Evolutionary conservation across 345 rosid species (phyloP).

Genomic region (Eucalyptus marginata): DNA sequence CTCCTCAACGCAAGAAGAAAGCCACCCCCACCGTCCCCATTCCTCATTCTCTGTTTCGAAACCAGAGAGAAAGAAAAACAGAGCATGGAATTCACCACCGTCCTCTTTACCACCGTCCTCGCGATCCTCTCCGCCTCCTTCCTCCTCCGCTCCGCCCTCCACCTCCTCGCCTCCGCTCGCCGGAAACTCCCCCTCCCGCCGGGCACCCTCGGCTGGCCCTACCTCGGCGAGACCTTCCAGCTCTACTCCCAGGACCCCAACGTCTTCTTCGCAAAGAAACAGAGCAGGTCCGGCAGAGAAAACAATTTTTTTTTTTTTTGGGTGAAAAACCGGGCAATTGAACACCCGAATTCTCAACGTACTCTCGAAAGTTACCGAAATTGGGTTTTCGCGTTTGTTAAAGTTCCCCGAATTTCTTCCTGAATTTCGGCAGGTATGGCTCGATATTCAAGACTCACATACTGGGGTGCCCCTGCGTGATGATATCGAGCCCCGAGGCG

Average conservation of each 20-base stretch:
- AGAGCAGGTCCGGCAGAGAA: conserved; percentile 8
- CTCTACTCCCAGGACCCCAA: conserved; percentile 45
- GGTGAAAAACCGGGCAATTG: not conserved
- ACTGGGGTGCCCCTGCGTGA: conserved; percentile 44
- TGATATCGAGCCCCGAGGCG: conserved; percentile 38
- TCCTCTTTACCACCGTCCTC: not conserved
- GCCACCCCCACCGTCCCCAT: not conserved
- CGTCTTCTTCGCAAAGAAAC: conserved; percentile 29
- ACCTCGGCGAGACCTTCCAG: conserved; percentile 39
- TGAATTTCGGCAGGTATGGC: conserved; percentile 16
- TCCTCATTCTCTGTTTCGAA: not conserved
- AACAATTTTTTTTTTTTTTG: too few species aligned
- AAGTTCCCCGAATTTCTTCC: too few species aligned
- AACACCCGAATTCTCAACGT: not conserved
- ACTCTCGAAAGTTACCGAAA: not conserved
- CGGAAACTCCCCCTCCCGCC: conserved; percentile 28
- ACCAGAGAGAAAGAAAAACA: not conserved
- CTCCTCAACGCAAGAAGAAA: not conserved
- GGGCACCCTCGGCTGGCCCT: conserved; percentile 56
- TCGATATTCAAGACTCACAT: conserved; percentile 39
- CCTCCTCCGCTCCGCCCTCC: not conserved
- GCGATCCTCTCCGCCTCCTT: not conserved
- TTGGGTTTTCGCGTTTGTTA: not conserved
- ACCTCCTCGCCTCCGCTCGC: not conserved
- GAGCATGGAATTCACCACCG: not conserved